These are phyloP conservation scores for Amauroascus niger DNA, from an alignment of 2,329 filamentous ascomycete species.

Conservation along the genomic window DNA sequence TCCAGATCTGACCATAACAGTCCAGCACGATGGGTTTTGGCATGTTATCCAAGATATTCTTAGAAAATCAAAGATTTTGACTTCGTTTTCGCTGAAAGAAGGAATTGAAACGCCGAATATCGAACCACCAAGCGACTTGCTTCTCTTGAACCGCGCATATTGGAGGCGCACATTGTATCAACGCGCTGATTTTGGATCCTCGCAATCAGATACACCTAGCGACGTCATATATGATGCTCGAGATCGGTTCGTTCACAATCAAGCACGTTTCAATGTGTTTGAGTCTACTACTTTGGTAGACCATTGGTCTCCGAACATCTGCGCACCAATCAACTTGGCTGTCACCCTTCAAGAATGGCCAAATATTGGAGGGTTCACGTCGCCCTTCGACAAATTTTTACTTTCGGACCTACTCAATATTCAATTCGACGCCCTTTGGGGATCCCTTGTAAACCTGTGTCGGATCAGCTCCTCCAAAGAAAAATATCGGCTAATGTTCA, in stretches of 20 bases:
- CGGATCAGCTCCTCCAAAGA: conserved; percentile 10
- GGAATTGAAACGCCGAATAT: background rate
- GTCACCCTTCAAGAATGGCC: conserved; percentile 11
- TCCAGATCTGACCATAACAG: conserved; percentile 27
- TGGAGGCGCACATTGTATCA: conserved; percentile 11
- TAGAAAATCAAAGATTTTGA: conserved; percentile 2
- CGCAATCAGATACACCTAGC: background rate
- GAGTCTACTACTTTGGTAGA: conserved; percentile 9
- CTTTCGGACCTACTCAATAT: conserved; percentile 14
- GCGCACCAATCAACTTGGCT: conserved; percentile 5
- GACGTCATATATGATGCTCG: conserved; percentile 11
- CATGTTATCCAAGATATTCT: conserved; percentile 14
- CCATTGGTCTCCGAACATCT: conserved; percentile 10
- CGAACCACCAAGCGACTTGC: background rate
- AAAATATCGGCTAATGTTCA: conserved; percentile 25
- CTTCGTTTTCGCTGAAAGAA: conserved; percentile 7
- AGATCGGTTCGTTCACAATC: conserved; percentile 4
- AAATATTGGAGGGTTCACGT: conserved; percentile 12
- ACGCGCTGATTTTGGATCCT: conserved; percentile 9
- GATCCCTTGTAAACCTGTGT: conserved; percentile 15
- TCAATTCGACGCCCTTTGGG: conserved; percentile 8
- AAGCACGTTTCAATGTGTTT: conserved; percentile 11
- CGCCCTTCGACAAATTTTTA: conserved; percentile 13
- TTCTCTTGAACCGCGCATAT: conserved; percentile 12
- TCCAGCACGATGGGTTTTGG: conserved; percentile 34